A percentile compares a stretch with the other conserved stretches of the same genome.
Evolutionary conservation across 1,284 basidiomycete species (phyloP).

Genomic region (Puccinia triticina): DNA sequence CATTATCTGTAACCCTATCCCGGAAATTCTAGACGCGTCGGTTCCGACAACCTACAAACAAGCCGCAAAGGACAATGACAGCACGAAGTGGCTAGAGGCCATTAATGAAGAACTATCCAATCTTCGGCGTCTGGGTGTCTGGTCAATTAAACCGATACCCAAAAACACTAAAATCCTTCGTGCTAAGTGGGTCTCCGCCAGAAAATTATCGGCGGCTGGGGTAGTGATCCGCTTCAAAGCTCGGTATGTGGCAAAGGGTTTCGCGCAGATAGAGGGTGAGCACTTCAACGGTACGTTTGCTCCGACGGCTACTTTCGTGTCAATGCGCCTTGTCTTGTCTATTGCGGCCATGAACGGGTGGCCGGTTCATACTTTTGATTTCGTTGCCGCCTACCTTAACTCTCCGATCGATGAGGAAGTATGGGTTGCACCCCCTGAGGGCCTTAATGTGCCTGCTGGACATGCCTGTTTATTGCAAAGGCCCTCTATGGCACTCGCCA

Average conservation of each 20-base stretch:
- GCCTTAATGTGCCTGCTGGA: background rate
- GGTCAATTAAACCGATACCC: background rate
- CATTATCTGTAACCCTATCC: no score
- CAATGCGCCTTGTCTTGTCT: background rate
- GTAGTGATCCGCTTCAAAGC: background rate
- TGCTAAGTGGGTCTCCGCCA: background rate
- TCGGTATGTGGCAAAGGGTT: background rate
- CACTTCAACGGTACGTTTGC: background rate
- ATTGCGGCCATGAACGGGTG: background rate
- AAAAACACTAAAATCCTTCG: background rate
- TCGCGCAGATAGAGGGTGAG: background rate
- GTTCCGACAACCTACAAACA: no score
- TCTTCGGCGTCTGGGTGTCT: background rate
- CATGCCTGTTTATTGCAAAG: background rate
- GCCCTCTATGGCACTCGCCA: conserved; percentile 32
- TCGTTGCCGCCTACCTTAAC: background rate
- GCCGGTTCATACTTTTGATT: conserved; percentile 6
- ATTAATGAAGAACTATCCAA: conserved; percentile 7
- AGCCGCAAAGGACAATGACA: no score
- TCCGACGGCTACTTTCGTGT: conserved; percentile 5
- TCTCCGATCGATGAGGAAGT: background rate
- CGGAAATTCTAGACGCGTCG: no score
- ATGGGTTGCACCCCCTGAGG: background rate
- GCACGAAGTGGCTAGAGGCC: background rate
- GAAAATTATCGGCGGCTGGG: background rate